A percentile compares a stretch with the other conserved stretches of the same genome.
Evolutionary conservation across 352 stramenopile genomes (phyloP).

Genomic region (Globisporangium solare): DNA sequence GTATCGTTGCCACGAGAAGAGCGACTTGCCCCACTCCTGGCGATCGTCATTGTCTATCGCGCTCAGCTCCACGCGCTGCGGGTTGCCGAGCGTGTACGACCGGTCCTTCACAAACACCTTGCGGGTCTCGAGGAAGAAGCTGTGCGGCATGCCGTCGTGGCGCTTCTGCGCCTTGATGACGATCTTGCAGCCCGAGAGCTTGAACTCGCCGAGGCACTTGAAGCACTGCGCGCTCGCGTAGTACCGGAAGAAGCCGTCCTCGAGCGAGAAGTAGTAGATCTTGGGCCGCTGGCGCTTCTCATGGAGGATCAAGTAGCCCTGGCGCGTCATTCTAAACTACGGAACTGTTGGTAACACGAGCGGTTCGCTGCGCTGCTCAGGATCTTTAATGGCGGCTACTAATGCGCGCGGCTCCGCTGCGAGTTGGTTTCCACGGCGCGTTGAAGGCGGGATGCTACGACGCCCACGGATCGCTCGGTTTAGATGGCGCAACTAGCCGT

Average conservation of each 20-base stretch:
- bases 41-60: conserved; percentile 57
- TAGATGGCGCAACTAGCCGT: too few relatives aligned
- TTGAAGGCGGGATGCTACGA: too few relatives aligned
- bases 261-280: conserved; percentile 72
- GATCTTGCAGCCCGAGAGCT: conserved; percentile 82
- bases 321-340: conserved; percentile 48
- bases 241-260: conserved; percentile 77
- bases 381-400: too few relatives aligned
- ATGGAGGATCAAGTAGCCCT: conserved; percentile 78
- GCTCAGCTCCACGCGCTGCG: conserved; percentile 64
- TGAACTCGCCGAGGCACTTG: conserved; percentile 55
- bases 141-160: conserved; percentile 57
- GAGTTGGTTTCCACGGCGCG: too few relatives aligned
- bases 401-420: too few relatives aligned
- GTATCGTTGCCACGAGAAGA: conserved; percentile 87
- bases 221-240: conserved; percentile 33
- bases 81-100: conserved; percentile 68
- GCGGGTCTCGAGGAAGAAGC: conserved; percentile 79
- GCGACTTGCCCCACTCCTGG: conserved; percentile 76
- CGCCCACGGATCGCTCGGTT: too few relatives aligned
- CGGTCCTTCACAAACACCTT: conserved; percentile 85
- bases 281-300: conserved; percentile 48
- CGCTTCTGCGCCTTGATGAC: conserved; percentile 77
- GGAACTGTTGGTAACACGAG: too few relatives aligned
- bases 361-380: too few relatives aligned